Conservation (phyloP, 371 early-diverging fungal genomes). For the Mucor velutinosus region DNA sequence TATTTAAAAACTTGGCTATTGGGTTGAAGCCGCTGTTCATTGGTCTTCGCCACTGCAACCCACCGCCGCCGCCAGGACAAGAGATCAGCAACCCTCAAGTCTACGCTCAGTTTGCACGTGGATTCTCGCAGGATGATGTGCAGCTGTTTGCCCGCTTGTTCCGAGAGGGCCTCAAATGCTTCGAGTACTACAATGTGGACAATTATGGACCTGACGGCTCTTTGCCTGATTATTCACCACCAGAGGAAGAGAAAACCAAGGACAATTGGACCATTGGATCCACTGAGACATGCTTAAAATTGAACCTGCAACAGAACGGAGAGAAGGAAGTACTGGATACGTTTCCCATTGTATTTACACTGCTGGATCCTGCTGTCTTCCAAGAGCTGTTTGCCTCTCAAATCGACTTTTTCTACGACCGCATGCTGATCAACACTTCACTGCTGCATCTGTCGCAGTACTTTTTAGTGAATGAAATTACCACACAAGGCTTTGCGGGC, state of each 20-base stretch:
- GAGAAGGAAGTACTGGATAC: slow-evolving; percentile 92
- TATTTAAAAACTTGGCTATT: slow-evolving; percentile 85
- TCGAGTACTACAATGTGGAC: slow-evolving; percentile 85
- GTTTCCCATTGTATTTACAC: slow-evolving; percentile 87
- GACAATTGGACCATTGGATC: slow-evolving; percentile 42
- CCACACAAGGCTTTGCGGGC: slow-evolving; percentile 80
- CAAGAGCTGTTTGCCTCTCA: slow-evolving; percentile 94
- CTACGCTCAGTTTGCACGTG: slow-evolving; percentile 55
- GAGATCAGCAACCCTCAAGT: slow-evolving; percentile 36
- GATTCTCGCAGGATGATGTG: slow-evolving; percentile 75
- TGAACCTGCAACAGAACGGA: slow-evolving; percentile 57
- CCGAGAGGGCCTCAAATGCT: slow-evolving; percentile 84
- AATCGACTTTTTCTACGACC: slow-evolving; percentile 84
- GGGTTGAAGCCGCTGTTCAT: slow-evolving; percentile 84
- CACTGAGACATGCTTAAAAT: slow-evolving; percentile 39
- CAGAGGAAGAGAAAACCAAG: slow-evolving; percentile 16
- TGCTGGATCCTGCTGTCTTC: slow-evolving; percentile 89
- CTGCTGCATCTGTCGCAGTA: slow-evolving; percentile 88
- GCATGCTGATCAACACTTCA: slow-evolving; percentile 78
- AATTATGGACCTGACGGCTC: slow-evolving; percentile 62
- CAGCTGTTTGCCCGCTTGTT: slow-evolving; percentile 73
- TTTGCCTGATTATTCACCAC: slow-evolving; percentile 27
- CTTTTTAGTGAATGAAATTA: slow-evolving; percentile 81
- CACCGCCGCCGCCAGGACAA: slow-evolving; percentile 53
- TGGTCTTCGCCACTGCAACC: slow-evolving; percentile 76